Base-by-base conservation (phyloP, 176 grass and related monocot species). In the Aegilops speltoides region DNA sequence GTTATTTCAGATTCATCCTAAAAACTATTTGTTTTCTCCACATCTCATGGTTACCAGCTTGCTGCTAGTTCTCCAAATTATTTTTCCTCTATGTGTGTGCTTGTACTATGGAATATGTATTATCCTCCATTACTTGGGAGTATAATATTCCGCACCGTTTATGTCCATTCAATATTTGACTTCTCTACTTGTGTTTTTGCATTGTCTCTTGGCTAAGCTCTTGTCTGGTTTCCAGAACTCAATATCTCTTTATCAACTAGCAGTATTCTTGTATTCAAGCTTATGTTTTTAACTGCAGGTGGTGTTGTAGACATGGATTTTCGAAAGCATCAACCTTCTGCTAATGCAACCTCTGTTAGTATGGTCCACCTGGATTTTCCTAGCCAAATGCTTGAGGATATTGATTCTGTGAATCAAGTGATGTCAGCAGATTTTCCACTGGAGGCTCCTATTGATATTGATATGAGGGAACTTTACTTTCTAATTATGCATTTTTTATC, bases 401-500 rank as follows among this genome's bases (percentile, higher is more conserved):
- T 79, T 80, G 89, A 95, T 90, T 57, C 76, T 87, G 57, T 65
- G 24, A 83, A 86, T 79, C 68, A 78, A 82, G 81, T 54, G 37
- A 91, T 91, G 82, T 46, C 90, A 87, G 28, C 70, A 7, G 83
- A 83, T 85, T 76, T 90, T 33, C 25, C 85, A 43, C 43, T 81
- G 36, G 92, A 83, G 85, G 76, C 84, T 81, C 86, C 83, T 83
- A 84, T 89, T 73, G 90, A 98, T 90, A 91, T 98, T 84, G 97
- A 98, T 77, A 89, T 91, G 88, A 83, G 92, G 78, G 97, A 98
- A 87, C 43, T 98, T 81, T 96, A 98, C 89, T 98, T 98, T 80
- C 83, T 96, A 82, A 98, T 98, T 36, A 96, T 98, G 89, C 97
- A 98, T 86, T 96, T 98, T 88, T 76, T 98, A 74, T 98, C 97